phyloP scores from a whole-genome alignment of 176 grass and related monocot genomes.

The Phyllostachys edulis region DNA sequence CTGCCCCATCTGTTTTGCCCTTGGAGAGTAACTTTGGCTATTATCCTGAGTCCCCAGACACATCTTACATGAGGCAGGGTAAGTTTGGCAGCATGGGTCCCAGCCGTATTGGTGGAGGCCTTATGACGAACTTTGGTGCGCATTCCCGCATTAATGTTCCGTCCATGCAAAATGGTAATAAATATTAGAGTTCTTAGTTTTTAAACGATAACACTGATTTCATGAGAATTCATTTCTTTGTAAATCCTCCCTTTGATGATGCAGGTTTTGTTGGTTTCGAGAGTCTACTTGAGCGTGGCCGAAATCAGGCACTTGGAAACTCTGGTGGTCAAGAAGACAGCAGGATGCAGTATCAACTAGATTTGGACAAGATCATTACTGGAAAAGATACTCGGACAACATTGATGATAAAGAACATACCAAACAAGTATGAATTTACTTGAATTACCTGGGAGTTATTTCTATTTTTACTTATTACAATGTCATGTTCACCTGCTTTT shows the following conservation, averaged over 20 bases:
- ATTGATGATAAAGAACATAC: constrained; percentile 64
- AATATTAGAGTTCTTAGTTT: constrained; percentile 24
- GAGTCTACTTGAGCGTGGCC: constrained; percentile 31
- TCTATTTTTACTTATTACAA: background rate
- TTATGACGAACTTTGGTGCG: constrained; percentile 17
- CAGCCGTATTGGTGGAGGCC: constrained; percentile 22
- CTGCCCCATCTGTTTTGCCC: constrained; percentile 47
- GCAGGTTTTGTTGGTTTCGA: constrained; percentile 29
- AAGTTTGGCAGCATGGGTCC: constrained; percentile 39
- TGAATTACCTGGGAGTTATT: background rate
- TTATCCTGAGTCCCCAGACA: constrained; percentile 32
- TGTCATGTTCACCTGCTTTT: background rate
- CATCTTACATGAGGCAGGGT: constrained; percentile 40
- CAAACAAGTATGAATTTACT: constrained; percentile 47
- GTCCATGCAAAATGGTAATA: constrained; percentile 24
- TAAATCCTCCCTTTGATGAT: constrained; percentile 22
- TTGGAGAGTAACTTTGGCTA: constrained; percentile 42
- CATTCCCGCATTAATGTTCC: constrained; percentile 16
- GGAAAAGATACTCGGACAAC: constrained; percentile 55
- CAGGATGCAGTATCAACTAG: constrained; percentile 51
- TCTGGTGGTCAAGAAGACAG: constrained; percentile 36
- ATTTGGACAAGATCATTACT: constrained; percentile 52
- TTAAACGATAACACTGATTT: background rate
- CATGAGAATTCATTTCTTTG: constrained; percentile 2
- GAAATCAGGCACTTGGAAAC: constrained; percentile 23